Conservation (phyloP, 169 alveolate species). For the Amoebophrya sp. region DNA sequence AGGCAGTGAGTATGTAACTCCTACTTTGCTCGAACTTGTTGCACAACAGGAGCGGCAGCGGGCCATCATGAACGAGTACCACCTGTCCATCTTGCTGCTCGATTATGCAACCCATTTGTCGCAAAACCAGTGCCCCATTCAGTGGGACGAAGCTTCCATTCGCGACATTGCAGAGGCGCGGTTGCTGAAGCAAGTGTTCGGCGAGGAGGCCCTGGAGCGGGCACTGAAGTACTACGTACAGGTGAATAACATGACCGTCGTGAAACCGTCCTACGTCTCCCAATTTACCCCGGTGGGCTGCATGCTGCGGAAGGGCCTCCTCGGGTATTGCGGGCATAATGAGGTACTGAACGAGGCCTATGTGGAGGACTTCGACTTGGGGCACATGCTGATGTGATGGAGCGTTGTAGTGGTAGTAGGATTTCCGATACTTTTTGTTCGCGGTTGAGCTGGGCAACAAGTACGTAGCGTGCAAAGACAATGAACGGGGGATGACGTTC, state of each 20-base stretch:
- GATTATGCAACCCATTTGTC: not conserved
- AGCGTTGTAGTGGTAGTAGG: no score
- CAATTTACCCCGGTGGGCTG: not conserved
- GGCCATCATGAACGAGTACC: not conserved
- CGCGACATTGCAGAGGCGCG: not conserved
- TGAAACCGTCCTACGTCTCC: not conserved
- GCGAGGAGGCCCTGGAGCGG: not conserved
- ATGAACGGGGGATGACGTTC: no score
- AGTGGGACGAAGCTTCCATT: not conserved
- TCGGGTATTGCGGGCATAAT: not conserved
- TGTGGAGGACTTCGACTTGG: not conserved
- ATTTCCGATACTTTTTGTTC: no score
- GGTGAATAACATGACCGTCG: not conserved
- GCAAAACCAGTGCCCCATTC: not conserved
- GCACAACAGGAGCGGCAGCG: not conserved
- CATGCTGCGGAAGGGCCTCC: not conserved
- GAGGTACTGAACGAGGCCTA: not conserved
- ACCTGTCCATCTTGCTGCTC: not conserved
- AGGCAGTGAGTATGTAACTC: no score
- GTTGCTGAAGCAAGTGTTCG: not conserved
- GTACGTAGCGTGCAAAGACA: no score
- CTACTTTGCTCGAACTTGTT: no score
- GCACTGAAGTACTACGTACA: not conserved
- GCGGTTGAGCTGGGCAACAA: no score
- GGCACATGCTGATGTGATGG: no score